Conservation (phyloP, 108 stramenopile species). For the Nitzschia sp. region DNA sequence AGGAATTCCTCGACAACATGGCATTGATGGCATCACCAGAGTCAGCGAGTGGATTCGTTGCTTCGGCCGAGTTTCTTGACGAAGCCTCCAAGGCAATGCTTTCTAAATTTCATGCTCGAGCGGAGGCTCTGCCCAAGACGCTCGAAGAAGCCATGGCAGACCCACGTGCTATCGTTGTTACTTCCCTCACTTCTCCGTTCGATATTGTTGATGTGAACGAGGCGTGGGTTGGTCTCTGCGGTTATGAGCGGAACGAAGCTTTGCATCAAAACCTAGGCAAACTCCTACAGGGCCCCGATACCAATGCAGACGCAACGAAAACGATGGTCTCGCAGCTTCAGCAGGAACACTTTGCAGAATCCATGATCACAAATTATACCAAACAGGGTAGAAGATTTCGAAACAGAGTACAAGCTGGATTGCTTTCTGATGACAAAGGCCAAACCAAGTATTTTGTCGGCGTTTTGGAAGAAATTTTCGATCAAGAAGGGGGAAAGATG, state of each 20-base stretch:
- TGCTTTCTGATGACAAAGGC: conserved; percentile 42
- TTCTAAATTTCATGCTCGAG: neutral
- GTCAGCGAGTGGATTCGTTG: conserved; percentile 11
- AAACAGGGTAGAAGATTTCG: conserved; percentile 55
- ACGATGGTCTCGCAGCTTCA: conserved; percentile 34
- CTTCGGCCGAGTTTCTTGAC: conserved; percentile 5
- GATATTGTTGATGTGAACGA: conserved; percentile 58
- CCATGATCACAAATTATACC: conserved; percentile 61
- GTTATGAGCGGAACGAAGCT: conserved; percentile 53
- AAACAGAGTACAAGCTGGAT: conserved; percentile 53
- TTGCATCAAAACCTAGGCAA: conserved; percentile 36
- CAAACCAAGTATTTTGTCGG: conserved; percentile 60
- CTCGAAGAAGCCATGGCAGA: conserved; percentile 35
- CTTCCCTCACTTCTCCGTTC: conserved; percentile 44
- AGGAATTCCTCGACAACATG: conserved; percentile 11
- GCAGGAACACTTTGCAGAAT: conserved; percentile 32
- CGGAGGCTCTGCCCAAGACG: conserved; percentile 19
- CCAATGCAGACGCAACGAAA: conserved; percentile 35
- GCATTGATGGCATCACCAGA: conserved; percentile 16
- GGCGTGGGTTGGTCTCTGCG: conserved; percentile 67
- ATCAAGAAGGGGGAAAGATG: neutral
- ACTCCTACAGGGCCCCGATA: conserved; percentile 67
- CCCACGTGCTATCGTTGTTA: conserved; percentile 54
- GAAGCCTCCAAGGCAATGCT: conserved; percentile 3
- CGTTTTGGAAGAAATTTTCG: conserved; percentile 49